Evolutionary conservation across 768 basidiomycete genomes (phyloP).

Genomic region (Boletus pseudopeckii): DNA sequence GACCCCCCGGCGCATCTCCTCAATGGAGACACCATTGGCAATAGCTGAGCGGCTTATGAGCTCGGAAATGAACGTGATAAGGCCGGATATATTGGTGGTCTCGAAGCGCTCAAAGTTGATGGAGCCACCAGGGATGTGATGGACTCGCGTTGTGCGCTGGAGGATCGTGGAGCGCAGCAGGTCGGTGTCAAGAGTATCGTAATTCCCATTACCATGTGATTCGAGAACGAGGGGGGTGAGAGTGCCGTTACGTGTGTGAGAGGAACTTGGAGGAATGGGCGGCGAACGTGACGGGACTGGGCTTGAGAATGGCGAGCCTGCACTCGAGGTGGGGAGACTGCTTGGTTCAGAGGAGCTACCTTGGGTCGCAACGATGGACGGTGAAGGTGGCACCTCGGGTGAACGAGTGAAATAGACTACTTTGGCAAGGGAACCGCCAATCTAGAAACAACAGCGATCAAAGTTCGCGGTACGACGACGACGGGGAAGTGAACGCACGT

Average conservation of each 20-base stretch:
- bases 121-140: constrained; percentile 91
- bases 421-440: constrained; percentile 96
- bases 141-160: constrained; percentile 52
- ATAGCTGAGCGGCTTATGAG: constrained; percentile 84
- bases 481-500: constrained; percentile 56
- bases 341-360: constrained; percentile 51
- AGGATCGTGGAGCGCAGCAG: constrained; percentile 63
- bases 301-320: constrained; percentile 23
- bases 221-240: constrained; percentile 79
- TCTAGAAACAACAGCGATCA: constrained; percentile 43
- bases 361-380: constrained; percentile 59
- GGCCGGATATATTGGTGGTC: constrained; percentile 80
- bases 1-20: constrained; percentile 87
- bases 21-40: constrained; percentile 82
- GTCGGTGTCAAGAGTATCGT: constrained; percentile 35
- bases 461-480: neutral
- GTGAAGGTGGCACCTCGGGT: constrained; percentile 77
- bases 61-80: constrained; percentile 81
- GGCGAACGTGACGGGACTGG: constrained; percentile 19
- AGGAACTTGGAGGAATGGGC: constrained; percentile 24
- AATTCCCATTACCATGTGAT: constrained; percentile 32
- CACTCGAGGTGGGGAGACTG: constrained; percentile 39
- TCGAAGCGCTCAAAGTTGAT: constrained; percentile 98
- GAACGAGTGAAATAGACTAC: constrained; percentile 98
- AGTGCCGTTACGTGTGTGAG: constrained; percentile 58